Evolutionary conservation across 371 early-diverging fungal genomes (phyloP), one percentile per base, ranked within the genome.

Genomic region (Zopfochytrium polystomum): DNA sequence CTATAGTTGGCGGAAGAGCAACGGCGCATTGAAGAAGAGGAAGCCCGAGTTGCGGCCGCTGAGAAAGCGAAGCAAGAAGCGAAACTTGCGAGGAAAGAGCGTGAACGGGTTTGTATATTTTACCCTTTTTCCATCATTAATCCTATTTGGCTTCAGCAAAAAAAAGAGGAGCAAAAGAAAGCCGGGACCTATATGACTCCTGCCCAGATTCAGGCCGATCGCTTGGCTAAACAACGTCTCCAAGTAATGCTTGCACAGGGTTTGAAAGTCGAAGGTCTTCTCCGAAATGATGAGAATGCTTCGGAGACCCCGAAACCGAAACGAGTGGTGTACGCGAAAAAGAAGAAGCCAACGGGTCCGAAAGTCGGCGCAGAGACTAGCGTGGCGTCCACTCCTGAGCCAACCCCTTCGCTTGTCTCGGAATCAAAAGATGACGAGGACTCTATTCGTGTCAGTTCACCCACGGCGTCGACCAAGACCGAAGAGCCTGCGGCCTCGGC

Each of bases 151-250:
- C 9, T 26, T 49, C 72, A 85, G 84, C 79, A 80, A 34, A 90
- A 89, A 74, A 83, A 84, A 38, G 98, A 96, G 58, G 91, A 94
- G 73, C 84, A 93, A 45, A 87, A 87, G 52, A 92, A 89, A 70
- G 87, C 90, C 53, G 97, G 98, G 51, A 93, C 94, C 69, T 82
- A 92, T 32, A 74, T 95, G 69, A 92, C 95, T 38, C 91, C 92
- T 70, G 85, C 91, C n/a, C 91, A 98, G 74, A 93, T 90, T 77
- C 89, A 87, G 64, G 91, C 88, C 34, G 85, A 90, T 67, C 84
- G 84, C 20, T 77, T 75, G 51, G 88, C 86, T 47, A 80, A 88
- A 55, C 76, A 86, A 48, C 85, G 85, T 67, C 82, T 88, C 44
- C 80, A 95, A 63, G 90, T 87, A 50, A 72, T 96, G 75, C 70